Percentiles rank a stretch among this genome's conserved stretches.
Conservation (phyloP, 371 early-diverging fungal genomes). For the Mortierella sp. region DNA sequence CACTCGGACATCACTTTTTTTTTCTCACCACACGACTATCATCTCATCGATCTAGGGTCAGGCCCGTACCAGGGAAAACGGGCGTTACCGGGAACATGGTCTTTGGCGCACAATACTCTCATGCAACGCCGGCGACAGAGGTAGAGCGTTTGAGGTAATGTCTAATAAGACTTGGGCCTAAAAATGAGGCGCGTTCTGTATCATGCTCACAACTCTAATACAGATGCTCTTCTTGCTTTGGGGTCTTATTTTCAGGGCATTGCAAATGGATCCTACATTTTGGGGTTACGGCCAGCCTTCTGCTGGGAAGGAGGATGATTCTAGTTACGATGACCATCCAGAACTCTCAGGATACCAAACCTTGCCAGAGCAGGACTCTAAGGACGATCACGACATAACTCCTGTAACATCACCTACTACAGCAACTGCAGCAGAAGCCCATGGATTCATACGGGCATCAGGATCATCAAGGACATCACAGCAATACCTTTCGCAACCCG, state of each 20-base stretch:
- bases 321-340: constrained; percentile 43
- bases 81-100: constrained; percentile 54
- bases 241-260: constrained; percentile 18
- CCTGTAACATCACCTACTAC: constrained; percentile 24
- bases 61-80: constrained; percentile 46
- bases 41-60: constrained; percentile 30
- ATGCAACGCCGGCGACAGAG: constrained; percentile 45
- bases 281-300: constrained; percentile 32
- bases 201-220: background rate
- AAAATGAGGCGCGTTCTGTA: background rate
- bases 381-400: constrained; percentile 39
- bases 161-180: background rate
- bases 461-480: constrained; percentile 11
- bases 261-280: constrained; percentile 43
- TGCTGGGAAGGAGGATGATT: constrained; percentile 29
- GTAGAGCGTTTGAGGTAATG: constrained; percentile 49
- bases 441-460: background rate
- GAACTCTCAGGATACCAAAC: constrained; percentile 54
- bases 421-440: constrained; percentile 4
- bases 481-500: background rate
- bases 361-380: constrained; percentile 39
- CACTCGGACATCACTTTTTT: background rate
- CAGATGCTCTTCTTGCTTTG: background rate
- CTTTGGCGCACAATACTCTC: constrained; percentile 54
- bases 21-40: constrained; percentile 1